These are phyloP conservation scores for Fusarium sp. DNA, from an alignment of 2,329 filamentous ascomycete genomes.

Conservation along the genomic window DNA sequence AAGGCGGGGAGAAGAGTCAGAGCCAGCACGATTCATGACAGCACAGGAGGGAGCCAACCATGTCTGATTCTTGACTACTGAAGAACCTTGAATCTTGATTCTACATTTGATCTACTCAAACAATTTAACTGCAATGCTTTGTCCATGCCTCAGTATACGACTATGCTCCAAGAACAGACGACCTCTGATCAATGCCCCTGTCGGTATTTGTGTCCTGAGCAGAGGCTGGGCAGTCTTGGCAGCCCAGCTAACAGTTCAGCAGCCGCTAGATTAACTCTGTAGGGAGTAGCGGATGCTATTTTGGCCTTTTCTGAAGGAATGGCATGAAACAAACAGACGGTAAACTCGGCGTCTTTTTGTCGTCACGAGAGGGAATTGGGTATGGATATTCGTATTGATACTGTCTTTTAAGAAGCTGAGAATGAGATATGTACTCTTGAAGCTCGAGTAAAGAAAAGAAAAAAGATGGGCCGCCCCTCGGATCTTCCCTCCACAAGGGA, in stretches of 20 bases:
- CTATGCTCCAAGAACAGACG: neutral
- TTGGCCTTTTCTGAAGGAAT: conserved; percentile 14
- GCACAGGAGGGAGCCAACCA: conserved; percentile 13
- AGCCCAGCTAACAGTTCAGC: conserved; percentile 18
- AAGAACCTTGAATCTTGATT: neutral
- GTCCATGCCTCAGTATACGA: neutral
- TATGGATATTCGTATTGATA: conserved; percentile 24
- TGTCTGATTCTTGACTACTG: neutral
- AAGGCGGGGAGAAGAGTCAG: conserved; percentile 22
- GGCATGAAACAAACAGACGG: conserved; percentile 25
- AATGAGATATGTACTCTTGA: neutral
- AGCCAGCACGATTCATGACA: conserved; percentile 24
- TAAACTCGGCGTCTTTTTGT: neutral
- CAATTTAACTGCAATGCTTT: neutral
- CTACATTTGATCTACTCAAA: neutral
- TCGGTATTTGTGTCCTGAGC: conserved; percentile 20
- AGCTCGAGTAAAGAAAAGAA: neutral
- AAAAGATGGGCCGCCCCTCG: conserved; percentile 12
- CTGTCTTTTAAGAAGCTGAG: neutral
- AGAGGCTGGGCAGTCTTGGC: conserved; percentile 21
- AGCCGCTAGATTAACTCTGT: conserved; percentile 27
- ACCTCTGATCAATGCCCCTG: conserved; percentile 16
- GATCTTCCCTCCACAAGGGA: conserved; percentile 41
- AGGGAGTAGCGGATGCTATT: conserved; percentile 36
- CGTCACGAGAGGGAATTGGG: conserved; percentile 21